A percentile compares a stretch with the other conserved stretches of the same genome.
phyloP scores from a whole-genome alignment of 768 basidiomycete genomes.

The Phanerochaete sordida region DNA sequence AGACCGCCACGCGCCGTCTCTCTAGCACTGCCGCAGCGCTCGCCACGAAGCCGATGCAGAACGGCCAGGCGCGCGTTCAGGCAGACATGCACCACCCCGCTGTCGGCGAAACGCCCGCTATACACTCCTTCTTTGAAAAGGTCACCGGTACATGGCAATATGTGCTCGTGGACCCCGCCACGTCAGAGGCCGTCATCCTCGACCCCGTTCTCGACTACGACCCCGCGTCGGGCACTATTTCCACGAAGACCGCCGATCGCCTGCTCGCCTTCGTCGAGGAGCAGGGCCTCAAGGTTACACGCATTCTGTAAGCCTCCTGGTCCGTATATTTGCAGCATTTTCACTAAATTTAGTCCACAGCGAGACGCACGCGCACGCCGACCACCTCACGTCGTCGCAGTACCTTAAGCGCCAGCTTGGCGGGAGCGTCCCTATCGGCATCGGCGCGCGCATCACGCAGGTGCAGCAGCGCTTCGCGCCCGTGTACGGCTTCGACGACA shows the following conservation, averaged over 20 bases:
- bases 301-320: constrained; percentile 29
- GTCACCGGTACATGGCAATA: constrained; percentile 42
- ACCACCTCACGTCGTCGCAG: constrained; percentile 36
- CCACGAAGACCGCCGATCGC: constrained; percentile 31
- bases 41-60: neutral
- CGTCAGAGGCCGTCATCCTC: constrained; percentile 39
- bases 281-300: constrained; percentile 27
- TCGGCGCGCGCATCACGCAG: constrained; percentile 31
- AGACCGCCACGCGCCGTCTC: neutral
- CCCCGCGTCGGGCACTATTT: constrained; percentile 25
- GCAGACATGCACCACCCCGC: constrained; percentile 16
- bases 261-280: constrained; percentile 29
- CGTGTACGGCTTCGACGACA: constrained; percentile 28
- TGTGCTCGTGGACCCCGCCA: constrained; percentile 53
- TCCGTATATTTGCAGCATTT: neutral
- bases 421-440: constrained; percentile 29
- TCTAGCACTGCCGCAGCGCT: neutral
- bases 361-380: constrained; percentile 37
- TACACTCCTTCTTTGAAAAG: constrained; percentile 27
- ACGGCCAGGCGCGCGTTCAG: neutral
- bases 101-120: constrained; percentile 20
- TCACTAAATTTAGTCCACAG: too few species aligned
- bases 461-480: constrained; percentile 33
- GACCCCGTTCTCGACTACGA: constrained; percentile 36
- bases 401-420: constrained; percentile 29